Conservation (phyloP, 2,329 filamentous ascomycete genomes). For the Sporothrix brunneoviolacea region DNA sequence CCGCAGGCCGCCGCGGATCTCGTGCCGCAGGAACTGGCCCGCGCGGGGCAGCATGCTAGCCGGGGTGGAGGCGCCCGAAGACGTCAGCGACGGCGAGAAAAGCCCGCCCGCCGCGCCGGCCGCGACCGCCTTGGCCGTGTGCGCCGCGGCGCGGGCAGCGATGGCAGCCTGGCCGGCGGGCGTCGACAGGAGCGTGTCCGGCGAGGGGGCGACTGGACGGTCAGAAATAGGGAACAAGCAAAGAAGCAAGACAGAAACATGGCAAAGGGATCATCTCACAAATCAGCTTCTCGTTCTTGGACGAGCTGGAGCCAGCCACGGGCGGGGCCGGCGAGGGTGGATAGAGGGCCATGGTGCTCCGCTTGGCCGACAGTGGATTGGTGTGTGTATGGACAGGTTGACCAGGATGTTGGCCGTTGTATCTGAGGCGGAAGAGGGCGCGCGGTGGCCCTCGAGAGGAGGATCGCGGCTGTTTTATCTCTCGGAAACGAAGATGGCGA, state of each 20-base stretch:
- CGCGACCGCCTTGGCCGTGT: background rate
- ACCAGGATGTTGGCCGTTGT: background rate
- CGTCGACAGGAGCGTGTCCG: slow-evolving; percentile 7
- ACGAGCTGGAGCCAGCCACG: background rate
- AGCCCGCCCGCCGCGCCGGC: slow-evolving; percentile 1
- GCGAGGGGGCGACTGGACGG: slow-evolving; percentile 27
- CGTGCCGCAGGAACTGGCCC: slow-evolving; percentile 62
- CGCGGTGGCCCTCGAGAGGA: too few relatives aligned
- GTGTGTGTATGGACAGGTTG: background rate
- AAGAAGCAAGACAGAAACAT: too few relatives aligned
- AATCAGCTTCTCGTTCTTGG: slow-evolving; percentile 16
- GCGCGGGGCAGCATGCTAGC: slow-evolving; percentile 46
- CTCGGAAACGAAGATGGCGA: too few relatives aligned
- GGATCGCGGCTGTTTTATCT: background rate
- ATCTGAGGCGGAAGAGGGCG: too few relatives aligned
- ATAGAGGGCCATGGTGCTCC: slow-evolving; percentile 16
- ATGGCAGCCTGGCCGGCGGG: slow-evolving; percentile 5
- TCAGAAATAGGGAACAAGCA: background rate
- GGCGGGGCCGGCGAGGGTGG: slow-evolving; percentile 5
- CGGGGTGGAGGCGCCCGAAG: slow-evolving; percentile 1
- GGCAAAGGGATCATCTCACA: too few relatives aligned
- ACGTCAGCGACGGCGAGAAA: background rate
- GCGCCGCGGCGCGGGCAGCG: slow-evolving; percentile 5
- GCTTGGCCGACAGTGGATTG: background rate
- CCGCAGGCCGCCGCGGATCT: slow-evolving; percentile 47